Percentiles rank a stretch among this genome's conserved stretches.
phyloP scores from a whole-genome alignment of 169 alveolate species.

The Neospora caninum region DNA sequence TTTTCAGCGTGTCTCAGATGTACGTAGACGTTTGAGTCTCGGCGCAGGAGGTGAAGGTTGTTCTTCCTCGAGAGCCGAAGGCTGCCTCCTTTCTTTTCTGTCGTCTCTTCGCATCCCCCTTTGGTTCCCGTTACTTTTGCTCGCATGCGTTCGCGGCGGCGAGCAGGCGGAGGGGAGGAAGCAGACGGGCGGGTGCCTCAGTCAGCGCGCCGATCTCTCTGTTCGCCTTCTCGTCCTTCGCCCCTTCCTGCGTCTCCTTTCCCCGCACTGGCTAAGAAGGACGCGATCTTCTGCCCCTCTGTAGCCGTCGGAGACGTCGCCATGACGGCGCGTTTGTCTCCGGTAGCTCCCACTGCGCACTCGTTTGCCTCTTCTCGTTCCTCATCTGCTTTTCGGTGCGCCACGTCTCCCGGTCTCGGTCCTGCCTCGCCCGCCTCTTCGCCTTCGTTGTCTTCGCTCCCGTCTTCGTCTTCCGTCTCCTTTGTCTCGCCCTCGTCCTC shows the following conservation, averaged over 20 bases:
- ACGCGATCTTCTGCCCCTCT: no score
- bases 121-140: no score
- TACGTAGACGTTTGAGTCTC: no score
- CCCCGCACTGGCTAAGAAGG: neutral
- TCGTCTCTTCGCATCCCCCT: neutral
- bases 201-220: neutral
- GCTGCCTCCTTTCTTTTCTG: no score
- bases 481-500: neutral
- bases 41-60: no score
- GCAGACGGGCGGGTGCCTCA: neutral
- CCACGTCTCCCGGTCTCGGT: neutral
- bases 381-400: neutral
- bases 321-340: neutral
- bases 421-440: neutral
- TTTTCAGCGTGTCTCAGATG: no score
- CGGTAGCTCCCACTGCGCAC: neutral
- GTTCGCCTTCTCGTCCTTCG: neutral
- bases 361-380: neutral
- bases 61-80: no score
- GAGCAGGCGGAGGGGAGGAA: neutral
- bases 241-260: neutral
- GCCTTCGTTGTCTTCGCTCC: neutral
- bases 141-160: conserved; percentile 15
- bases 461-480: neutral
- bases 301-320: neutral